Evolutionary conservation across 495 filamentous ascomycete genomes (phyloP).

Genomic region (Penicillium paradoxum): DNA sequence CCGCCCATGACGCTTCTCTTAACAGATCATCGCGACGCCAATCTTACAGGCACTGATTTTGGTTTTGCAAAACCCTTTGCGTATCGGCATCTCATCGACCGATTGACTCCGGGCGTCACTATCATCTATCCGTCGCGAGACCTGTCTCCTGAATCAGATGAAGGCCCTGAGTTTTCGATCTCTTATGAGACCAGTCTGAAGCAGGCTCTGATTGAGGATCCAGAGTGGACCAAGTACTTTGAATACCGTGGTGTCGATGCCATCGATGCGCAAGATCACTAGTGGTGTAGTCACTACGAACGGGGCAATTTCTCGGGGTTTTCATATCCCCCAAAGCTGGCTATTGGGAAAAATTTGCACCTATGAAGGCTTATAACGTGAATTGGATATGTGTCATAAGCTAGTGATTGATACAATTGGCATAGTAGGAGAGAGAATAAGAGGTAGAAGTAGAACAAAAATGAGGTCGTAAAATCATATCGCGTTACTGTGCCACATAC

Average conservation of each 20-base stretch:
- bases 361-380: no score
- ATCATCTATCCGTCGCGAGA: conserved; percentile 20
- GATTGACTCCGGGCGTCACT: conserved; percentile 9
- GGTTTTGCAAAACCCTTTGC: conserved; percentile 19
- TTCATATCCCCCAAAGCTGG: no score
- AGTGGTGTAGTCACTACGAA: no score
- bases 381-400: not conserved
- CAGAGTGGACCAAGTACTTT: conserved; percentile 35
- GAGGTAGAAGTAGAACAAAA: conserved; percentile 5
- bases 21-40: conserved; percentile 25
- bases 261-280: not conserved
- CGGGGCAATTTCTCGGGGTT: no score
- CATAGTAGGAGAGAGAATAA: not conserved
- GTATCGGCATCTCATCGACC: conserved; percentile 20
- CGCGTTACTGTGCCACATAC: conserved; percentile 20
- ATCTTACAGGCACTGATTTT: conserved; percentile 17
- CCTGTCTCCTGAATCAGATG: conserved; percentile 21
- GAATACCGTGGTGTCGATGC: conserved; percentile 37
- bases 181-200: conserved; percentile 33
- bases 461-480: conserved; percentile 26
- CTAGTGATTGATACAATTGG: conserved; percentile 1
- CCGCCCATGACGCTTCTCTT: conserved; percentile 20
- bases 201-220: conserved; percentile 31
- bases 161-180: conserved; percentile 42
- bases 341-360: no score